Evolutionary conservation across 2,329 filamentous ascomycete genomes (phyloP), one percentile per base, ranked within the genome.

Genomic region (Neopestalotiopsis rosae): DNA sequence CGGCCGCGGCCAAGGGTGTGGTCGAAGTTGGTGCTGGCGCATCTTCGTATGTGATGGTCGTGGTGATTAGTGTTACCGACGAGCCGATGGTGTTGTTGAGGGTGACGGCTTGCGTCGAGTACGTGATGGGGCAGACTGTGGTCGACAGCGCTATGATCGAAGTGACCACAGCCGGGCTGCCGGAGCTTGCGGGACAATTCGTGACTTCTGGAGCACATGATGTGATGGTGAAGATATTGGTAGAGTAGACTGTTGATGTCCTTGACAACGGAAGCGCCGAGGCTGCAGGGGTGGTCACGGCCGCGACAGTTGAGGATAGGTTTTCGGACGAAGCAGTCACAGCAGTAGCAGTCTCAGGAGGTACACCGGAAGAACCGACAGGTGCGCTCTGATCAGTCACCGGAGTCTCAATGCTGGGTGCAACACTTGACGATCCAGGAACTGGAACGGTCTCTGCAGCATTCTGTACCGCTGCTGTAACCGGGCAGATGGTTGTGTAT

Each of bases 161-260:
- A 1, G 76, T 78, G 12, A 74, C 75, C 40, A 77, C 74, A 2
- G 42, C 61, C 4, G 61, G 61, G 9, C 71, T 62, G 3, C 73
- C 75, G 3, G 72, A n/a, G 7, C 67, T 71, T 2, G 73, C 71
- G 2, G 76, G 73, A 30, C 76, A 77, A 66, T 76, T 74, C 2
- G 68, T 76, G 14, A 74, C 74, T 34, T 71, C 74, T 32, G 75
- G 73, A 0, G 75, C 73, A 57, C 76, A 78, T 24, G 75, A 75
- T 4, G 76, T 76, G 32, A 76, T 70, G 6, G 73, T 77, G 57
- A 76, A 76, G 17, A 76, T n/a, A 10, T 72, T 78, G 17, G 76
- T 78, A 40, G 74, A 73, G 58, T 76, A 77, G 5, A 78, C 69
- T 2, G 75, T 77, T 13, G 75, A 78, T 5, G 75, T 78, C 9